These are phyloP conservation scores for Singerocomus inundabilis DNA, from an alignment of 1,284 basidiomycete genomes.

Conservation along the genomic window DNA sequence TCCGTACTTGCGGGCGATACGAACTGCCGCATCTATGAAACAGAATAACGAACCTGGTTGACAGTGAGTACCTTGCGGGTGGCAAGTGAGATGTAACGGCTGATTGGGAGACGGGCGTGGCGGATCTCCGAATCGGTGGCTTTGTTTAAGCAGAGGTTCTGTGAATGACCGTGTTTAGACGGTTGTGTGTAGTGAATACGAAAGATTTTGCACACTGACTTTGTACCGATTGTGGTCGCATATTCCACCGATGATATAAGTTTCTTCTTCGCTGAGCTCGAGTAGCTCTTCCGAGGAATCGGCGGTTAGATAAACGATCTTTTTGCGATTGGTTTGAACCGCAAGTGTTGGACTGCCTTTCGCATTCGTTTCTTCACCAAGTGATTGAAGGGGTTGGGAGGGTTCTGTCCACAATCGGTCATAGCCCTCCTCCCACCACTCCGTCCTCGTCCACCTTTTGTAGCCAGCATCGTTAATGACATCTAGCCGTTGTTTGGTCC, in stretches of 20 bases:
- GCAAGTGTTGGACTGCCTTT: slow-evolving; percentile 4
- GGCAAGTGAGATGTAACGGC: slow-evolving; percentile 78
- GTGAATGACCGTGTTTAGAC: slow-evolving; percentile 1
- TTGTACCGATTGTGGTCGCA: slow-evolving; percentile 98
- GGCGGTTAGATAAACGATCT: slow-evolving; percentile 90
- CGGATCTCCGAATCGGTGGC: slow-evolving; percentile 73
- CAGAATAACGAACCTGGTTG: slow-evolving; percentile 61
- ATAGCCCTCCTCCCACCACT: slow-evolving; percentile 79
- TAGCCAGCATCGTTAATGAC: slow-evolving; percentile 66
- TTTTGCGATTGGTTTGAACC: slow-evolving; percentile 34
- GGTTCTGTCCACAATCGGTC: slow-evolving; percentile 59
- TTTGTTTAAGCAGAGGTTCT: slow-evolving; percentile 91
- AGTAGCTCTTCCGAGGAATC: slow-evolving; percentile 86
- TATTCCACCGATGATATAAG: slow-evolving; percentile 96
- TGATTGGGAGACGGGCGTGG: slow-evolving; percentile 91
- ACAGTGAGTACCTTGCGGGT: slow-evolving; percentile 97
- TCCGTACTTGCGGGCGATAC: neutral
- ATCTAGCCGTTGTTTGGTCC: slow-evolving; percentile 69
- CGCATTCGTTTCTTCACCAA: slow-evolving; percentile 6
- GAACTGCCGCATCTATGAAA: neutral
- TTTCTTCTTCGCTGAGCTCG: slow-evolving; percentile 79
- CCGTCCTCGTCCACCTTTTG: slow-evolving; percentile 76
- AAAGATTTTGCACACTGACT: slow-evolving; percentile 35
- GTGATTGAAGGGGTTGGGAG: slow-evolving; percentile 3
- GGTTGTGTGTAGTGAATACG: neutral